phyloP scores from a whole-genome alignment of 805 yeast genomes.

The Hanseniaspora thailandica region DNA sequence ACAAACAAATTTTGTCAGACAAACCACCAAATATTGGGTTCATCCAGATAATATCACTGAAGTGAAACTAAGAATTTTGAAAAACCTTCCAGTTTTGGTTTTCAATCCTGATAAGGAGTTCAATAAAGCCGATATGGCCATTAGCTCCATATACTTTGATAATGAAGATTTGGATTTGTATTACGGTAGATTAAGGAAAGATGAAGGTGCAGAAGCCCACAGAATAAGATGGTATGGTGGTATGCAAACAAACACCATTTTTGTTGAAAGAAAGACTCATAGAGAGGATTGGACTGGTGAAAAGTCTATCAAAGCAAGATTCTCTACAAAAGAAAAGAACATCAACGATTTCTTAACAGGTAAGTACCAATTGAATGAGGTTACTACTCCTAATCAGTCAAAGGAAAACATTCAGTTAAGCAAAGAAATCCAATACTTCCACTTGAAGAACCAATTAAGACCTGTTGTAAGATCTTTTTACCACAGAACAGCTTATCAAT shows the following conservation, averaged over 20 bases:
- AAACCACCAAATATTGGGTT: conserved; percentile 98
- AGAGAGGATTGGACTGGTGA: conserved; percentile 99
- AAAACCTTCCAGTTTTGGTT: conserved; percentile 92
- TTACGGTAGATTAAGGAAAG: conserved; percentile 86
- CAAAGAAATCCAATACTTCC: conserved; percentile 81
- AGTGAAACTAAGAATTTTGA: conserved; percentile 78
- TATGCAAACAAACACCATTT: conserved; percentile 81
- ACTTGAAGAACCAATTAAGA: conserved; percentile 68
- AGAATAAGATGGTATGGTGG: conserved; percentile 99
- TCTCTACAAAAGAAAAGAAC: conserved; percentile 80
- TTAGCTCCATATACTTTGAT: conserved; percentile 92
- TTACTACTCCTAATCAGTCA: conserved; percentile 42
- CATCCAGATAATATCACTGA: conserved; percentile 98
- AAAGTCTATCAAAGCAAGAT: conserved; percentile 96
- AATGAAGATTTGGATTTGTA: conserved; percentile 80
- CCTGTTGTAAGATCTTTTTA: conserved; percentile 95
- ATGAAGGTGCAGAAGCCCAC: conserved; percentile 98
- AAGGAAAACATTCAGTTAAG: conserved; percentile 72
- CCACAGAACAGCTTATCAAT: conserved; percentile 96
- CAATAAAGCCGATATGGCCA: conserved; percentile 87
- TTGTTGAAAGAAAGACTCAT: conserved; percentile 95
- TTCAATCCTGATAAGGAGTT: conserved; percentile 93
- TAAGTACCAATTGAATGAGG: conserved; percentile 64
- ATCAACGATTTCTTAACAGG: conserved; percentile 79
- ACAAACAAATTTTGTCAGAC: conserved; percentile 96